Evolutionary conservation across 2,329 filamentous ascomycete genomes (phyloP).

Genomic region (Zymoseptoria ardabiliae): DNA sequence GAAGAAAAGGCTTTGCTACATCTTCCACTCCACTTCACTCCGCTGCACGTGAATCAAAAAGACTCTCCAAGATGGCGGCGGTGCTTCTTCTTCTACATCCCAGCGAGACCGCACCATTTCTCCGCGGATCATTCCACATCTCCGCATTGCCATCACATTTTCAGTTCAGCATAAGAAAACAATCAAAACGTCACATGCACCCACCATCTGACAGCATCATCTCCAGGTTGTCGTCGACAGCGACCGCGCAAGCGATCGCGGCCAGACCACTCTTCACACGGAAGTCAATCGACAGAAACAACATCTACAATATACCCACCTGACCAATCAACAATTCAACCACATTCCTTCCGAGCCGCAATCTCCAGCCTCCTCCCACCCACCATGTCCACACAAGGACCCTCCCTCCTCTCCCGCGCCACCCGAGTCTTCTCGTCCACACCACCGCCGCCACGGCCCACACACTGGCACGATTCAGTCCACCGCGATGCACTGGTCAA

Average conservation of each 20-base stretch:
- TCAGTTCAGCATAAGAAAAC: background rate
- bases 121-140: background rate
- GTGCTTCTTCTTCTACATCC: background rate
- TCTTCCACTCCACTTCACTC: background rate
- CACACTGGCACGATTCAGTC: conserved; percentile 20
- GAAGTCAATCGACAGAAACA: conserved; percentile 1
- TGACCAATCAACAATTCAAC: background rate
- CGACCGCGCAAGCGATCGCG: conserved; percentile 8
- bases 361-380: background rate
- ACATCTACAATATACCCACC: background rate
- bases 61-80: background rate
- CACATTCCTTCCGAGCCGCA: background rate
- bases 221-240: conserved; percentile 13
- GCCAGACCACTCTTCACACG: background rate
- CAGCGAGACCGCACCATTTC: background rate
- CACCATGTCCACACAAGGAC: conserved; percentile 1
- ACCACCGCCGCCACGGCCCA: conserved; percentile 18
- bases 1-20: background rate
- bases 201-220: conserved; percentile 8
- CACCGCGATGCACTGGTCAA: conserved; percentile 18
- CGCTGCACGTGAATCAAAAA: too few relatives aligned
- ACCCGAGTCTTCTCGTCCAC: conserved; percentile 11
- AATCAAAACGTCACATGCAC: background rate
- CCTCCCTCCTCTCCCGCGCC: conserved; percentile 18
- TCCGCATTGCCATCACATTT: background rate